A percentile compares a stretch with the other conserved stretches of the same genome.
These are phyloP conservation scores for Odontarrhena argentea DNA, from an alignment of 345 rosid species.

Conservation along the genomic window DNA sequence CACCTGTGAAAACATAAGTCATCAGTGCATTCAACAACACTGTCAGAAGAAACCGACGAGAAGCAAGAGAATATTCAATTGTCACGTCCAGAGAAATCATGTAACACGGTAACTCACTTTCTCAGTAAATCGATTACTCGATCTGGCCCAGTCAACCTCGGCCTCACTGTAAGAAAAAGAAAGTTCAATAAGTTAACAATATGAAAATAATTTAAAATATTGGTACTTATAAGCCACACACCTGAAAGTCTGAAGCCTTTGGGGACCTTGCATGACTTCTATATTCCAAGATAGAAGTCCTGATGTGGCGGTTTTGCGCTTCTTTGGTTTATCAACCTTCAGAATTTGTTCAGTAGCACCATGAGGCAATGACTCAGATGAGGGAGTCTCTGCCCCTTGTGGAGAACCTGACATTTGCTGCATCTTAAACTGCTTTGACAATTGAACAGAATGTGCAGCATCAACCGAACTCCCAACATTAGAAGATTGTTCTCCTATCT, in stretches of 20 bases:
- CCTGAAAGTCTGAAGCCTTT: conserved; percentile 66
- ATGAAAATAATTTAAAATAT: neutral
- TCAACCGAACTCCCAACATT: conserved; percentile 51
- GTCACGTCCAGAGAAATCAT: neutral
- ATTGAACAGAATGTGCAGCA: conserved; percentile 41
- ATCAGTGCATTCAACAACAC: conserved; percentile 27
- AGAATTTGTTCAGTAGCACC: conserved; percentile 42
- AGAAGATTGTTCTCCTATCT: conserved; percentile 50
- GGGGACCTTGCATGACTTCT: conserved; percentile 51
- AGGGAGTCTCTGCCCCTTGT: conserved; percentile 44
- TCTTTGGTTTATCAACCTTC: conserved; percentile 48
- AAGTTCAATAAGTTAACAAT: neutral
- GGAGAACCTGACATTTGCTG: conserved; percentile 41
- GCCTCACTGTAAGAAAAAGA: conserved; percentile 52
- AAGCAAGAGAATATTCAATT: too few relatives aligned
- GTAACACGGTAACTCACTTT: conserved; percentile 54
- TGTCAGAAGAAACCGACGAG: conserved; percentile 11
- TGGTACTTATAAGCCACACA: conserved; percentile 39
- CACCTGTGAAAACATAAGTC: conserved; percentile 50
- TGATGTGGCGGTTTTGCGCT: conserved; percentile 65
- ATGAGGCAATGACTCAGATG: conserved; percentile 45
- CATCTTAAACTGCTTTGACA: conserved; percentile 43
- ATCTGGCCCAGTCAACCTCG: conserved; percentile 72
- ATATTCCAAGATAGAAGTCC: conserved; percentile 68
- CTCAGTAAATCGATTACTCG: conserved; percentile 63